These are phyloP conservation scores for Pichia sp. DNA, from an alignment of 1,139 yeast genomes.

Conservation along the genomic window DNA sequence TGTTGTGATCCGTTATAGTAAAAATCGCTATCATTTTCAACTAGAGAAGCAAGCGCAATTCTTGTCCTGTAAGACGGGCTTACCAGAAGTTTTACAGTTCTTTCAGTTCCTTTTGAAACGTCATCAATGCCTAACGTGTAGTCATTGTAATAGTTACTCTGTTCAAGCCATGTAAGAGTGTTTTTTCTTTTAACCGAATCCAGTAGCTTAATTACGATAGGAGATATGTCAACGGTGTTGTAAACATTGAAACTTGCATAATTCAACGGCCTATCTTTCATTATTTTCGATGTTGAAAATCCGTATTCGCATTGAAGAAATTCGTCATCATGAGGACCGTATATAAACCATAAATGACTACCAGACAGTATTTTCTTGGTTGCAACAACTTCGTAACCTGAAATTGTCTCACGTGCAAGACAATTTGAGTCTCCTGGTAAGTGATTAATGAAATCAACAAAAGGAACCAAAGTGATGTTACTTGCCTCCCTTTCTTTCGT, in stretches of 20 bases:
- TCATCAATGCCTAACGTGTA: conserved; percentile 51
- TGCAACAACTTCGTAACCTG: conserved; percentile 52
- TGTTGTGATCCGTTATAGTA: conserved; percentile 5
- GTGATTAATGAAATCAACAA: conserved; percentile 85
- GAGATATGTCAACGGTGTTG: conserved; percentile 55
- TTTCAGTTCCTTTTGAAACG: conserved; percentile 29
- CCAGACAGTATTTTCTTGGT: conserved; percentile 36
- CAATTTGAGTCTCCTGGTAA: conserved; percentile 51
- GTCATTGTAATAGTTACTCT: conserved; percentile 61
- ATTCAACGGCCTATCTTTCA: background rate
- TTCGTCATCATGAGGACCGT: conserved; percentile 86
- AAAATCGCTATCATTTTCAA: conserved; percentile 40
- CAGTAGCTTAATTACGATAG: conserved; percentile 38
- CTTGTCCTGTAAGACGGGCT: conserved; percentile 66
- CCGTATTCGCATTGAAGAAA: conserved; percentile 86
- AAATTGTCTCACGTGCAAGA: conserved; percentile 35
- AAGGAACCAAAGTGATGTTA: conserved; percentile 88
- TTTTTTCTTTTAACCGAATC: conserved; percentile 34
- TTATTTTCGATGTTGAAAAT: conserved; percentile 40
- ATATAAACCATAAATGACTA: conserved; percentile 67
- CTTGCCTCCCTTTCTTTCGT: conserved; percentile 39
- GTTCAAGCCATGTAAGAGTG: conserved; percentile 41
- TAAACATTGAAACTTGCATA: conserved; percentile 8
- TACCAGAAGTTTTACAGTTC: background rate
- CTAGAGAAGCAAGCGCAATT: conserved; percentile 65